A percentile compares a stretch with the other conserved stretches of the same genome.
Conservation (phyloP, 805 yeast species). For the Metschnikowia shivogae region DNA sequence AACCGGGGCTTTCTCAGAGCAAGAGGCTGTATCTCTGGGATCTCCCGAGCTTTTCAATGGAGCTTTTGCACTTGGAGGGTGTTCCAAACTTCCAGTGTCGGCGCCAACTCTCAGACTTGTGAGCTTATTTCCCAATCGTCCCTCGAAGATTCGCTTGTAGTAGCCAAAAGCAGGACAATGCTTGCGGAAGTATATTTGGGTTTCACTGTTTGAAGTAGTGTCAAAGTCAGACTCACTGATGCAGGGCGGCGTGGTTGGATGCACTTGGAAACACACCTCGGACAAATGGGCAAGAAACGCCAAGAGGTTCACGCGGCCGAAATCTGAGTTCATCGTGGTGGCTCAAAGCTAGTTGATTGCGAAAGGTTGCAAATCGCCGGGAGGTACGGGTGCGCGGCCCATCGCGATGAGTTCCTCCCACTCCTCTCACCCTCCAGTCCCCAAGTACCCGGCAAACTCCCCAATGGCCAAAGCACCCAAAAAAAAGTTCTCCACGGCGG, state of each 20-base stretch:
- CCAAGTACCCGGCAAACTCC: not conserved
- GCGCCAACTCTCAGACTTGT: too few species aligned
- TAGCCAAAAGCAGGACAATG: conserved; percentile 9
- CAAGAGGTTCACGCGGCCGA: conserved; percentile 2
- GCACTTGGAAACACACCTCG: conserved; percentile 7
- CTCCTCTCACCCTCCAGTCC: not conserved
- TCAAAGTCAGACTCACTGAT: conserved; percentile 12
- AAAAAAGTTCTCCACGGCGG: conserved; percentile 52
- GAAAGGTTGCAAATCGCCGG: conserved; percentile 4
- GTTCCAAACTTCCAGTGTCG: too few species aligned
- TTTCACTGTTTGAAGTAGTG: conserved; percentile 4
- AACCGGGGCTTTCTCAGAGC: too few species aligned
- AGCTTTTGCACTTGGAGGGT: too few species aligned
- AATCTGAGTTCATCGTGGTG: not conserved
- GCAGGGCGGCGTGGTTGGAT: conserved; percentile 8
- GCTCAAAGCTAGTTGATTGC: not conserved
- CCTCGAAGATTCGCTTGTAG: conserved; percentile 10
- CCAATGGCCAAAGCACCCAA: conserved; percentile 61
- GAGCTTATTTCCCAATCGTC: too few species aligned
- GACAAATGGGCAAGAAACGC: not conserved
- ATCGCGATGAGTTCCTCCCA: conserved; percentile 10
- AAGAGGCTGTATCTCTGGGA: too few species aligned
- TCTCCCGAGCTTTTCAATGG: too few species aligned
- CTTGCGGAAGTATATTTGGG: conserved; percentile 3
- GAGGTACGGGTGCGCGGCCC: conserved; percentile 7